Evolutionary conservation across 1,139 yeast genomes (phyloP).

Genomic region (Candida labiduridarum): DNA sequence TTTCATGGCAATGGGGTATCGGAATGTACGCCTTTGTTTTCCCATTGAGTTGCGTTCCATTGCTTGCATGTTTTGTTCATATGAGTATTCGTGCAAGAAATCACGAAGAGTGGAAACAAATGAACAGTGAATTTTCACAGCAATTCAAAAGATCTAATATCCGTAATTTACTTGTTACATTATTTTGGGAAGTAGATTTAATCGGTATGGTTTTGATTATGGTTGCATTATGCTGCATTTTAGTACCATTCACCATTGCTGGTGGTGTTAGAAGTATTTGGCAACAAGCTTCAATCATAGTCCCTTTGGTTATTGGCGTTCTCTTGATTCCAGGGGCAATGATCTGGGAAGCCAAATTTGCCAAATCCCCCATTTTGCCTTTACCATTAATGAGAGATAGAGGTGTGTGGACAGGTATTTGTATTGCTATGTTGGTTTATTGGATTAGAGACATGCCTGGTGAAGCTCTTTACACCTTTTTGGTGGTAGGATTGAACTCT

Average conservation of each 20-base stretch:
- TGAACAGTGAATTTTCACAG: constrained; percentile 23
- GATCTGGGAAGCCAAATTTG: constrained; percentile 54
- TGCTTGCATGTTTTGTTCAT: constrained; percentile 54
- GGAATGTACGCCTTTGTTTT: constrained; percentile 82
- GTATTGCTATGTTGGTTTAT: constrained; percentile 55
- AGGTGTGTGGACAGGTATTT: constrained; percentile 56
- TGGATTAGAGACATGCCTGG: constrained; percentile 70
- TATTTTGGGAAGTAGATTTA: constrained; percentile 57
- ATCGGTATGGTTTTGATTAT: constrained; percentile 54
- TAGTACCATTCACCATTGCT: constrained; percentile 55
- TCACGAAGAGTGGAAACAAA: constrained; percentile 44
- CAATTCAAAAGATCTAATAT: constrained; percentile 18
- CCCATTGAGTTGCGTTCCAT: constrained; percentile 65
- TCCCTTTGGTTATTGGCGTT: constrained; percentile 66
- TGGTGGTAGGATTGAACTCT: constrained; percentile 63
- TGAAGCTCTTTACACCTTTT: constrained; percentile 65
- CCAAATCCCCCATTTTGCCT: constrained; percentile 63
- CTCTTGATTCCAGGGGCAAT: constrained; percentile 55
- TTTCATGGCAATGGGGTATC: constrained; percentile 69
- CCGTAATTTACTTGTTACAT: constrained; percentile 21
- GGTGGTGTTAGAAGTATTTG: constrained; percentile 57
- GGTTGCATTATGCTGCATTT: constrained; percentile 56
- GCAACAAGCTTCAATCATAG: constrained; percentile 56
- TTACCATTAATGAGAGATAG: constrained; percentile 59
- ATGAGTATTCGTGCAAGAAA: constrained; percentile 57